Evolutionary conservation across 73 alveolate genomes (phyloP).

Genomic region (Tetrahymena borealis): DNA sequence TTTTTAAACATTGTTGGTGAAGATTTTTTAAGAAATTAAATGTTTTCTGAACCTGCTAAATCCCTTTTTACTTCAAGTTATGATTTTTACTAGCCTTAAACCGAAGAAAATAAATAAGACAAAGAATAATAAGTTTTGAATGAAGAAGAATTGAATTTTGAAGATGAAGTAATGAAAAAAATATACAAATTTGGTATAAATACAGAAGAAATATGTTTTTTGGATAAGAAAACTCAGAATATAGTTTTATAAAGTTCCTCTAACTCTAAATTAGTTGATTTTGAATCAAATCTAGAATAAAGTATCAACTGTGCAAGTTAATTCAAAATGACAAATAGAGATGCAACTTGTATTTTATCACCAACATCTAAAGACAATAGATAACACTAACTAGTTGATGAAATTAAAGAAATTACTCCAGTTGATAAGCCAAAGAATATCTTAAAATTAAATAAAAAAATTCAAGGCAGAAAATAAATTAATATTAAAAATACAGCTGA

Average conservation of each 20-base stretch:
- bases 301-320: neutral
- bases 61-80: neutral
- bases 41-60: neutral
- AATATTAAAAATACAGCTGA: too few relatives aligned
- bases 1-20: neutral
- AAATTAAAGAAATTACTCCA: too few relatives aligned
- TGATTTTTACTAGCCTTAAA: neutral
- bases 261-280: neutral
- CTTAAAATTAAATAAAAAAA: too few relatives aligned
- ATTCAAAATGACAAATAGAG: too few relatives aligned
- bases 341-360: too few relatives aligned
- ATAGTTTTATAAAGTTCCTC: neutral
- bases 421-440: too few relatives aligned
- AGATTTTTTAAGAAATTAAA: too few relatives aligned
- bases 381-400: too few relatives aligned
- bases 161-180: neutral
- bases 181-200: neutral
- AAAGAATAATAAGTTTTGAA: neutral
- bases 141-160: neutral
- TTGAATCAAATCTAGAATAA: neutral
- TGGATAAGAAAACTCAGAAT: neutral
- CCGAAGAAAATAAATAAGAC: too few relatives aligned
- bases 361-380: too few relatives aligned
- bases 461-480: too few relatives aligned
- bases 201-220: neutral